Evolutionary conservation across 2,329 filamentous ascomycete species (phyloP).

Genomic region (Ploettnerulaceae sp.): DNA sequence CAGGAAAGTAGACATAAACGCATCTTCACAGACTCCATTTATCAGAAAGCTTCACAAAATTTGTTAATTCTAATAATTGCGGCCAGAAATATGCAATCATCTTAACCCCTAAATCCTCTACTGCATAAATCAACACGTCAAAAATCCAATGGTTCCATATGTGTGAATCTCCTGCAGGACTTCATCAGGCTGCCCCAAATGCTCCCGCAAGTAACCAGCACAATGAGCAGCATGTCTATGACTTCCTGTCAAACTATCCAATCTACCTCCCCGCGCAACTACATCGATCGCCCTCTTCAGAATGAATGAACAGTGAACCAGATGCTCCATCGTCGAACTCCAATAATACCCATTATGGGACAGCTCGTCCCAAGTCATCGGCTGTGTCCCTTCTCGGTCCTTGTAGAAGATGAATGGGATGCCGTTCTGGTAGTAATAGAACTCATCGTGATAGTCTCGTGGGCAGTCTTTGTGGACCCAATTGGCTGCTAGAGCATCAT

Average conservation of each 20-base stretch:
- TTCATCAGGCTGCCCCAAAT: neutral
- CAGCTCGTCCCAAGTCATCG: neutral
- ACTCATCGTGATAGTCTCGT: neutral
- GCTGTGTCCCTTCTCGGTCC: neutral
- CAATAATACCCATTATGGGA: neutral
- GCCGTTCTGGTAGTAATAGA: neutral
- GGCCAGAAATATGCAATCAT: too few species aligned
- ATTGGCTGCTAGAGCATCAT: neutral
- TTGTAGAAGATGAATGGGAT: neutral
- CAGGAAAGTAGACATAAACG: too few species aligned
- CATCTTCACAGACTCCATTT: too few species aligned
- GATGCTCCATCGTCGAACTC: neutral
- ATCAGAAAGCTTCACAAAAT: too few species aligned
- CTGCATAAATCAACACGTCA: neutral
- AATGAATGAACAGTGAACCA: neutral
- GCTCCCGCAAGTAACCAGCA: neutral
- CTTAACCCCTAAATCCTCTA: too few species aligned
- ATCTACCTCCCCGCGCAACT: neutral
- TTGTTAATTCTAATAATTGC: too few species aligned
- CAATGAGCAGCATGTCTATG: neutral
- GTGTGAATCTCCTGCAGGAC: neutral
- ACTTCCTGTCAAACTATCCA: neutral
- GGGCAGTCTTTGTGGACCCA: neutral
- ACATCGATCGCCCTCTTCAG: neutral
- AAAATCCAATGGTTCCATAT: neutral